Percentiles rank a stretch among this genome's conserved stretches.
Conservation (phyloP, 148 eudicot species). For the Limonium bicolor region DNA sequence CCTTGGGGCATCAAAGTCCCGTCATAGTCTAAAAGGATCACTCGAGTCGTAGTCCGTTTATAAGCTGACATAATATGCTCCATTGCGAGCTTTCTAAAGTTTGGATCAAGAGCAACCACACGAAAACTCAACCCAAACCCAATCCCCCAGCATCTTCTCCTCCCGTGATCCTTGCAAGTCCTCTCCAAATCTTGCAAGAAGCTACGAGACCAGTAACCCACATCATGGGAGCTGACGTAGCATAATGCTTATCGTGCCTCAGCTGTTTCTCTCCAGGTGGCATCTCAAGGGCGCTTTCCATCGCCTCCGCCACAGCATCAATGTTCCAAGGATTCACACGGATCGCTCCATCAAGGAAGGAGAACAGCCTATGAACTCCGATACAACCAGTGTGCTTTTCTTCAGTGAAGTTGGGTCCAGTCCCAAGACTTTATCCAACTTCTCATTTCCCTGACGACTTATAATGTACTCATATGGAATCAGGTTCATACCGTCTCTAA, state of each 20-base stretch:
- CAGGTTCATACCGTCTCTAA: slow-evolving; percentile 25
- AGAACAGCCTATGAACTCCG: no score
- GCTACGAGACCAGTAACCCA: slow-evolving; percentile 33
- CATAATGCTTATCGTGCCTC: slow-evolving; percentile 31
- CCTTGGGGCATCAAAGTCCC: slow-evolving; percentile 35
- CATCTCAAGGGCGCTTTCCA: slow-evolving; percentile 16
- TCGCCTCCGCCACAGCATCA: slow-evolving; percentile 2
- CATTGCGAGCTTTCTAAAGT: slow-evolving; percentile 28
- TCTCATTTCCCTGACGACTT: slow-evolving; percentile 13
- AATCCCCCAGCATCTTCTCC: slow-evolving; percentile 28
- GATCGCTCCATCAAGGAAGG: background rate
- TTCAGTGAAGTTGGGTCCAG: background rate
- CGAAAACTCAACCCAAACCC: slow-evolving; percentile 35
- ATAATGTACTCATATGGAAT: slow-evolving; percentile 23
- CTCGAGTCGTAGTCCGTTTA: slow-evolving; percentile 19
- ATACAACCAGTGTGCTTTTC: slow-evolving; percentile 1
- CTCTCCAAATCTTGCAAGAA: slow-evolving; percentile 31
- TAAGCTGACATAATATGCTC: slow-evolving; percentile 38
- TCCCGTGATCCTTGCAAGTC: slow-evolving; percentile 32
- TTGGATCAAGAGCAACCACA: slow-evolving; percentile 33
- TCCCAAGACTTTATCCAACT: background rate
- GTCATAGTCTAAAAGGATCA: slow-evolving; percentile 34
- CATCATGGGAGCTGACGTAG: slow-evolving; percentile 35
- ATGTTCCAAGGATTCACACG: slow-evolving; percentile 3
- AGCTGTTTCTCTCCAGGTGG: slow-evolving; percentile 25